Conservation (phyloP, 2,329 filamentous ascomycete species). For the Alternaria atra region DNA sequence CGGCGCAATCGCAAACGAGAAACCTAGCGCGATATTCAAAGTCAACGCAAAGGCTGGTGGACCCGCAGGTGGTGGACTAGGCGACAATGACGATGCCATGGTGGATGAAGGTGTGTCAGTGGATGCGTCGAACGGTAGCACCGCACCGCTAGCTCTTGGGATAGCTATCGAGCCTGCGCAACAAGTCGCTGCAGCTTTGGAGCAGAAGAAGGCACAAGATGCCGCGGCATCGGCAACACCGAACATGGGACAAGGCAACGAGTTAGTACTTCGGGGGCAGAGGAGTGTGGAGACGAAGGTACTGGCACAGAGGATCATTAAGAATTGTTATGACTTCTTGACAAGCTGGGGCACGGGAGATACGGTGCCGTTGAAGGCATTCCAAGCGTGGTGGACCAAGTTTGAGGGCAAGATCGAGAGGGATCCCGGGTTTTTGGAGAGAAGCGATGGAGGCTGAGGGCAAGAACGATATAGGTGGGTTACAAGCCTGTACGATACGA, state of each 20-base stretch:
- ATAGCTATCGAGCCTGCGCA: constrained; percentile 81
- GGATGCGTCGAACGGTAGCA: constrained; percentile 19
- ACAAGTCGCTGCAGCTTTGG: constrained; percentile 75
- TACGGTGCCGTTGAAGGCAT: constrained; percentile 91
- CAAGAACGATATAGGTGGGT: not conserved
- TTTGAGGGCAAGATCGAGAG: constrained; percentile 87
- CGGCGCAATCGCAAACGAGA: constrained; percentile 87
- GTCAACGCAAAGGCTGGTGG: constrained; percentile 59
- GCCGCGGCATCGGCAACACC: constrained; percentile 35
- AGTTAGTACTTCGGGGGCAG: constrained; percentile 49
- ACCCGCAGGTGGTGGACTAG: constrained; percentile 50
- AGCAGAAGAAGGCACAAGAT: constrained; percentile 62
- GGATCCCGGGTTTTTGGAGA: constrained; percentile 90
- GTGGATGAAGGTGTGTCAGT: constrained; percentile 49
- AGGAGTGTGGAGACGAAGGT: constrained; percentile 72
- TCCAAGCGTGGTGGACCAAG: constrained; percentile 97
- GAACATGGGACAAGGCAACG: constrained; percentile 36
- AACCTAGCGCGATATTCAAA: constrained; percentile 92
- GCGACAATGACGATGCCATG: constrained; percentile 62
- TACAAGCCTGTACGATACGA: not conserved
- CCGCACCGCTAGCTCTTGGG: constrained; percentile 70
- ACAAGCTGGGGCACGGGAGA: constrained; percentile 84
- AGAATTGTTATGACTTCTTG: constrained; percentile 96
- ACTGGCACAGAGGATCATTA: constrained; percentile 91
- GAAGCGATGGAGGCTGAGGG: constrained; percentile 61